Percentiles rank a stretch among this genome's conserved stretches.
Evolutionary conservation across 2,329 filamentous ascomycete genomes (phyloP).

Genomic region (Aspergillus thermomutatus): DNA sequence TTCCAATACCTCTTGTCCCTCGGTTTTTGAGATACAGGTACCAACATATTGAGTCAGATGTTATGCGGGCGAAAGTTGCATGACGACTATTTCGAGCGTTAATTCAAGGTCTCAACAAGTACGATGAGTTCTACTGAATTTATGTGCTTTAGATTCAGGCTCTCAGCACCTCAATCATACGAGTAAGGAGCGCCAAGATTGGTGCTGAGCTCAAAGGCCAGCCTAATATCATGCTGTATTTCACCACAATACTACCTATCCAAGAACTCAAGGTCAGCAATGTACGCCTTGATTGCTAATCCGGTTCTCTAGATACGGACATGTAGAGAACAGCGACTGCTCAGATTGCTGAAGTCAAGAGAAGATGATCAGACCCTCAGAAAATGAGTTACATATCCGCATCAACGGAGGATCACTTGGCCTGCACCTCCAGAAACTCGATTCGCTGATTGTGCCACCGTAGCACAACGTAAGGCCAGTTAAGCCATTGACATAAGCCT

Average conservation of each 20-base stretch:
- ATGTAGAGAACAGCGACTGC: neutral
- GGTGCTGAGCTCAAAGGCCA: neutral
- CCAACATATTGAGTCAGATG: too few species aligned
- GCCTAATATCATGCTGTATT: neutral
- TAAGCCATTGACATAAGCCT: constrained; percentile 4
- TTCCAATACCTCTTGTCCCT: neutral
- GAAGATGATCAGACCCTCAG: neutral
- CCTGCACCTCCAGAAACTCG: constrained; percentile 4
- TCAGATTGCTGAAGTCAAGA: neutral
- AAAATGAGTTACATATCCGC: neutral
- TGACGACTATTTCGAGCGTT: neutral
- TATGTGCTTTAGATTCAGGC: too few species aligned
- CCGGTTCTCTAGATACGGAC: too few species aligned
- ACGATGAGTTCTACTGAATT: neutral
- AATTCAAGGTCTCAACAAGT: neutral
- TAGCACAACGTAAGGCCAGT: neutral
- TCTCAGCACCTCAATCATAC: neutral
- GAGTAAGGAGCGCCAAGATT: neutral
- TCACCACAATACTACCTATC: neutral
- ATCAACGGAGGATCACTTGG: neutral
- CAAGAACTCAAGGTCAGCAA: neutral
- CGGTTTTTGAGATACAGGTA: neutral
- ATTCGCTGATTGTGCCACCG: constrained; percentile 4
- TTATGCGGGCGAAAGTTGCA: neutral
- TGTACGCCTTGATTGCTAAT: neutral